A percentile compares a stretch with the other conserved stretches of the same genome.
Conservation (phyloP, 1,139 yeast species). For the Magnusiomyces fungicola region DNA sequence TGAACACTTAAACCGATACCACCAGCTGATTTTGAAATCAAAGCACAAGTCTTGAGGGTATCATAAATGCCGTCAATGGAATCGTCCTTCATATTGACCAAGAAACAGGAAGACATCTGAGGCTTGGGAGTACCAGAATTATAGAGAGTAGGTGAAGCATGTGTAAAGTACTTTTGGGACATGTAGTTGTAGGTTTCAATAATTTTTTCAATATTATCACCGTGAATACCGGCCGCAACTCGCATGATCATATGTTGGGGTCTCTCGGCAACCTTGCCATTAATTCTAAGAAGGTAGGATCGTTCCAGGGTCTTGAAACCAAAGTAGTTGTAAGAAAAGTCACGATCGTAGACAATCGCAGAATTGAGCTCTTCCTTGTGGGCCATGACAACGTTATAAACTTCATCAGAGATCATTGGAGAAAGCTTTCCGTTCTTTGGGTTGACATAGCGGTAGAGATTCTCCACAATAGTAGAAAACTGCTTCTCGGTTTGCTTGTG, state of each 20-base stretch:
- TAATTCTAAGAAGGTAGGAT: constrained; percentile 63
- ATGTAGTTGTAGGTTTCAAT: constrained; percentile 76
- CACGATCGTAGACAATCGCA: constrained; percentile 78
- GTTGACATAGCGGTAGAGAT: constrained; percentile 66
- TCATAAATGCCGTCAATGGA: constrained; percentile 87
- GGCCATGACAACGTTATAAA: constrained; percentile 53
- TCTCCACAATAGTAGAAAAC: constrained; percentile 70
- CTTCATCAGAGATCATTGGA: constrained; percentile 75
- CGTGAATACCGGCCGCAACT: constrained; percentile 84
- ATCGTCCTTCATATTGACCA: constrained; percentile 83
- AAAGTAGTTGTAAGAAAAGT: constrained; percentile 72
- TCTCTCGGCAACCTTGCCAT: constrained; percentile 76
- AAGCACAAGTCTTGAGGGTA: constrained; percentile 77
- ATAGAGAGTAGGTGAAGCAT: constrained; percentile 84
- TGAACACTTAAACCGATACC: constrained; percentile 84
- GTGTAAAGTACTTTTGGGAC: constrained; percentile 80
- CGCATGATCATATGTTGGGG: constrained; percentile 90
- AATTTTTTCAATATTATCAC: constrained; percentile 59
- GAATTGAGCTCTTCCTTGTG: constrained; percentile 68
- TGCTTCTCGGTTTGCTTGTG: constrained; percentile 91
- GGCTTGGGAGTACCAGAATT: constrained; percentile 87
- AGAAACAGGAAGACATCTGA: constrained; percentile 84
- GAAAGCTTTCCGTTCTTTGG: constrained; percentile 69
- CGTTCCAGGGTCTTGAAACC: constrained; percentile 86
- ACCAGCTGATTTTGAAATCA: constrained; percentile 85